Percentiles rank a stretch among this genome's conserved stretches.
phyloP scores from a whole-genome alignment of 129 eudicot species.

The Calendula officinalis region DNA sequence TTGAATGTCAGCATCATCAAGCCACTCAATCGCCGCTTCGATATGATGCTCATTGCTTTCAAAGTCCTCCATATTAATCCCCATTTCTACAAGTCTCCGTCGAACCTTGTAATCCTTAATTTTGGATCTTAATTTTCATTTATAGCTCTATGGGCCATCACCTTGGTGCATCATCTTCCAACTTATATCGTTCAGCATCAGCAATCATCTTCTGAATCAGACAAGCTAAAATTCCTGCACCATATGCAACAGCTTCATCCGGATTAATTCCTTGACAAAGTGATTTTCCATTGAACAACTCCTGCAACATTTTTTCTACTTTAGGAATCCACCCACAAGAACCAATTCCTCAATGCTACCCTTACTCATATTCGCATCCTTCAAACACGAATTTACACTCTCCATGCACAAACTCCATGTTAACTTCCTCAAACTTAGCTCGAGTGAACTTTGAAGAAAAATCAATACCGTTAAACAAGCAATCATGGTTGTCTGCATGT shows the following conservation, averaged over 20 bases:
- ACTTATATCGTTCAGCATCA: constrained; percentile 29
- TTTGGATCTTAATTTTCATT: constrained; percentile 16
- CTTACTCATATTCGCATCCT: constrained; percentile 5
- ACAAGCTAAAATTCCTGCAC: constrained; percentile 20
- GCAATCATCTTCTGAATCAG: constrained; percentile 25
- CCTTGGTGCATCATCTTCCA: constrained; percentile 31
- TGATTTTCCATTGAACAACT: constrained; percentile 20
- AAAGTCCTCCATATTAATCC: constrained; percentile 13
- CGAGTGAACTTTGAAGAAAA: constrained; percentile 18
- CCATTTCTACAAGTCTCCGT: constrained; percentile 13
- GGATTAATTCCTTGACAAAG: constrained; percentile 21
- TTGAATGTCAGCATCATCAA: constrained; percentile 16
- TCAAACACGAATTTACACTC: constrained; percentile 2
- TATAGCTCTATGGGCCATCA: constrained; percentile 5
- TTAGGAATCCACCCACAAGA: constrained; percentile 27
- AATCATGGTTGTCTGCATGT: constrained; percentile 15
- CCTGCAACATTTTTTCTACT: constrained; percentile 12
- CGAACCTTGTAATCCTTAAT: constrained; percentile 14
- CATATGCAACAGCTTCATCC: constrained; percentile 30
- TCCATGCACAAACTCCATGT: constrained; percentile 18
- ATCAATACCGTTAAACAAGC: constrained; percentile 17
- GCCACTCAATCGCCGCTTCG: constrained; percentile 24
- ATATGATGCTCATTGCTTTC: constrained; percentile 5
- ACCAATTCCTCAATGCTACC: constrained; percentile 8
- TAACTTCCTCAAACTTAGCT: constrained; percentile 27